phyloP scores from a whole-genome alignment of 2,329 filamentous ascomycete species.

The Hypoxylon sp. region DNA sequence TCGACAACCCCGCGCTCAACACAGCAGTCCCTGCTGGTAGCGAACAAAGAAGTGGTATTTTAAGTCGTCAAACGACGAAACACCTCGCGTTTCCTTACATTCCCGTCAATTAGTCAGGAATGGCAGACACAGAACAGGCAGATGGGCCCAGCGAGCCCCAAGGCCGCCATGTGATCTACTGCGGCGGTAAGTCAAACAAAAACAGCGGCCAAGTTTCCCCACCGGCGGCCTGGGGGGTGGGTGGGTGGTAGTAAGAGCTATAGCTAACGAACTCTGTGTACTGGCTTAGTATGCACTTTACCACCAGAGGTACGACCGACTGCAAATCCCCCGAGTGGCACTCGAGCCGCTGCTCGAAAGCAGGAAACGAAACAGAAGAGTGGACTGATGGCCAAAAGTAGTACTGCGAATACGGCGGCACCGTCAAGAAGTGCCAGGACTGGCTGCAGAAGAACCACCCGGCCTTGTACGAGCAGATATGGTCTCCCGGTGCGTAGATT shows the following conservation, averaged over 20 bases:
- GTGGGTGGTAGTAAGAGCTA: constrained; percentile 2
- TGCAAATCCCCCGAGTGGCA: constrained; percentile 18
- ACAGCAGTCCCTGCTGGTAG: constrained; percentile 11
- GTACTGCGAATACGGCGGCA: constrained; percentile 99
- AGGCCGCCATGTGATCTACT: constrained; percentile 69
- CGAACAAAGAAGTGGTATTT: constrained; percentile 10
- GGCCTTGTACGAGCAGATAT: constrained; percentile 82
- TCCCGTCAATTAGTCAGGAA: constrained; percentile 51
- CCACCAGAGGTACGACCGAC: constrained; percentile 71
- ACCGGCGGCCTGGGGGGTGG: constrained; percentile 12
- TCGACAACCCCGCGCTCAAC: constrained; percentile 39
- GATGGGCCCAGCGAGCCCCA: constrained; percentile 64
- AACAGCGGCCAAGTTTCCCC: constrained; percentile 21
- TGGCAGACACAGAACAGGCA: constrained; percentile 69
- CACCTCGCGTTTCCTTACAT: constrained; percentile 28
- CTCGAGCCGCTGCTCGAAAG: constrained; percentile 2
- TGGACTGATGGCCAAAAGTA: constrained; percentile 61
- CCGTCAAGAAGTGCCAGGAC: constrained; percentile 95
- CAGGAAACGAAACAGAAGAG: constrained; percentile 1
- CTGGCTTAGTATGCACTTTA: constrained; percentile 70
- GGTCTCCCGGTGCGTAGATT: constrained; percentile 79
- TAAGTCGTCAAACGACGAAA: constrained; percentile 30
- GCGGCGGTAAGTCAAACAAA: constrained; percentile 66
- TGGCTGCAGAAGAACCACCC: constrained; percentile 87
- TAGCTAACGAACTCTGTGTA: constrained; percentile 23